Conservation (phyloP, 2,329 filamentous ascomycete genomes). For the Fusarium sp. region DNA sequence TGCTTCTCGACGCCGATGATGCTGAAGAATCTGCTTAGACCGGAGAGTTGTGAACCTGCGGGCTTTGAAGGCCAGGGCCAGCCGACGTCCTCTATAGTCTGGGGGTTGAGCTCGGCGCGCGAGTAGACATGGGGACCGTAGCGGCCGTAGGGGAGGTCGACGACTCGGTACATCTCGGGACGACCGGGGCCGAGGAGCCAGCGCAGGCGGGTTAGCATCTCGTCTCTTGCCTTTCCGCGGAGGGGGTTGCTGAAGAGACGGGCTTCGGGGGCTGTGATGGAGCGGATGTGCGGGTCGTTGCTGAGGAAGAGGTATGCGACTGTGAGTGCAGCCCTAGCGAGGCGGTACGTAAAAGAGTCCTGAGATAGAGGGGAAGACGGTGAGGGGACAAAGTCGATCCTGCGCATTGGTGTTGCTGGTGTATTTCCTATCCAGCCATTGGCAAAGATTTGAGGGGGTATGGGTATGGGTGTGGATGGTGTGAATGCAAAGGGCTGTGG, state of each 20-base stretch:
- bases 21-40: slow-evolving; percentile 33
- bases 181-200: slow-evolving; percentile 41
- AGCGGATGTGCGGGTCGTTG: slow-evolving; percentile 12
- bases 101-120: slow-evolving; percentile 32
- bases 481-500: slow-evolving; percentile 6
- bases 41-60: slow-evolving; percentile 14
- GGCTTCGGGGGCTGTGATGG: slow-evolving; percentile 11
- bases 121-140: slow-evolving; percentile 41
- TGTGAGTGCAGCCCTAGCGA: slow-evolving; percentile 31
- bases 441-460: slow-evolving; percentile 40
- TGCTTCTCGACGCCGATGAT: slow-evolving; percentile 43
- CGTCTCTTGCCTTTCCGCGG: slow-evolving; percentile 30
- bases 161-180: slow-evolving; percentile 40
- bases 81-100: slow-evolving; percentile 26
- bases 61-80: slow-evolving; percentile 35
- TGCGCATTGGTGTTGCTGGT: slow-evolving; percentile 19
- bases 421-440: slow-evolving; percentile 40
- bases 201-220: slow-evolving; percentile 40
- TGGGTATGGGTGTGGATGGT: slow-evolving; percentile 14
- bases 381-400: background rate
- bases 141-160: slow-evolving; percentile 42
- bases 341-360: slow-evolving; percentile 39
- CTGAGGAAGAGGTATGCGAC: slow-evolving; percentile 39
- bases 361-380: slow-evolving; percentile 15
- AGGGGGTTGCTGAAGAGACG: slow-evolving; percentile 38